Evolutionary conservation across 768 basidiomycete species (phyloP).

Genomic region (Gyrodon lividus): DNA sequence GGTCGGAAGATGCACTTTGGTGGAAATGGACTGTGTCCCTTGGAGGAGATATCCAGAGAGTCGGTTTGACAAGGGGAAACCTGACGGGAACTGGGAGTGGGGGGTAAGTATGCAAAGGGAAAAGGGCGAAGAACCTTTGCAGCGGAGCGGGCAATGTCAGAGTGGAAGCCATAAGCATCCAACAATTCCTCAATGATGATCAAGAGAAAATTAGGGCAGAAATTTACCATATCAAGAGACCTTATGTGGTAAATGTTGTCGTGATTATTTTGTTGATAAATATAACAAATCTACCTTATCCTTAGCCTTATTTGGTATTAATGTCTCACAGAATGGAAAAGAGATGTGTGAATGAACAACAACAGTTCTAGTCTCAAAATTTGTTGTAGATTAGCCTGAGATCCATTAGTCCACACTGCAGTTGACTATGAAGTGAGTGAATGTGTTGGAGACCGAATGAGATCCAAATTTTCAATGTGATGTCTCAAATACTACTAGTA

Average conservation of each 20-base stretch:
- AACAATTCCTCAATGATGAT: background rate
- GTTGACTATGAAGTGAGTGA: no score
- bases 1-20: constrained; percentile 16
- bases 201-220: background rate
- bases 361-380: no score
- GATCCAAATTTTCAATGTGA: no score
- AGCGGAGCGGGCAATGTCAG: constrained; percentile 39
- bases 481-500: no score
- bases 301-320: no score
- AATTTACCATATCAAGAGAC: background rate
- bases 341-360: no score
- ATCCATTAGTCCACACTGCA: no score
- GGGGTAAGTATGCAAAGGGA: constrained; percentile 58
- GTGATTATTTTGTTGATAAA: background rate
- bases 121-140: constrained; percentile 52
- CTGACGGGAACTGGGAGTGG: constrained; percentile 33
- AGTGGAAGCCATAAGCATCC: constrained; percentile 5
- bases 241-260: background rate
- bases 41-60: constrained; percentile 69
- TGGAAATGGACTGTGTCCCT: constrained; percentile 5
- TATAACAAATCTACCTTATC: no score
- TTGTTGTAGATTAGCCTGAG: no score
- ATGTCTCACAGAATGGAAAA: no score
- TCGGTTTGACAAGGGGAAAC: constrained; percentile 34
- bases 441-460: no score